Base-by-base conservation (phyloP, 2,329 filamentous ascomycete species). In the Phialophora verrucosa region DNA sequence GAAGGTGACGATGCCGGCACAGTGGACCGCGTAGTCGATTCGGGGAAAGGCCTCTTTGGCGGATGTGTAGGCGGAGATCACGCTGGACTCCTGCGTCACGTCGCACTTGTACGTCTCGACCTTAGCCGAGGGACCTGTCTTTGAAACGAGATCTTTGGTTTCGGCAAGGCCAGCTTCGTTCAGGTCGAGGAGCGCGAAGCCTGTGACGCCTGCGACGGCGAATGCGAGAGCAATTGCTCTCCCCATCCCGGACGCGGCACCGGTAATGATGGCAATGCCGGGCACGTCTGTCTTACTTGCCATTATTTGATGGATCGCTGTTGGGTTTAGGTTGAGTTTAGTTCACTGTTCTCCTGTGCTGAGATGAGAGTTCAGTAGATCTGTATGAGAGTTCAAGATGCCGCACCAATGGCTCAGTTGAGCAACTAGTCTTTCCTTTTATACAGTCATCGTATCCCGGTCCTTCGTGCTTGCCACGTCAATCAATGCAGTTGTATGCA, bases 211-310 rank as follows among this genome's bases (percentile, higher is more conserved):
- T 73, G 96, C 91, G 4, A 84, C 83, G 60, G 94, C 81, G 76
- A 91, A 96, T 74, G 89, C 90, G 58, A 96, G 84, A 50, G 90
- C 88, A 69, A 96, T 96, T 73, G 92, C 92, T 70, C 91, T 87
- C 59, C 93, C 93, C 73, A 96, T 96, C 61, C 92, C 92, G 1
- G 91, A 95, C 3, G 89, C 63, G 2, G 64, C 64, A 42, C 66
- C 60, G n/a, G 63, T 62, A 14, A 62, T 66, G 27, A 58, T 55
- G 17, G 64, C 66, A 23, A 69, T 64, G 10, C 64, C 63, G 5
- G 66, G 64, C 32, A 66, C 59, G 17, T 68, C 66, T 42, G 47
- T 56, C 50, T 65, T 68, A 4, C 14, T 23, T 11, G 57, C 54
- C 62, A 68, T 68, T 53, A 7, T 42, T 20, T 35, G 11, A 25